These are phyloP conservation scores for Polyporus tsugae DNA, from an alignment of 1,284 basidiomycete genomes.

Conservation along the genomic window DNA sequence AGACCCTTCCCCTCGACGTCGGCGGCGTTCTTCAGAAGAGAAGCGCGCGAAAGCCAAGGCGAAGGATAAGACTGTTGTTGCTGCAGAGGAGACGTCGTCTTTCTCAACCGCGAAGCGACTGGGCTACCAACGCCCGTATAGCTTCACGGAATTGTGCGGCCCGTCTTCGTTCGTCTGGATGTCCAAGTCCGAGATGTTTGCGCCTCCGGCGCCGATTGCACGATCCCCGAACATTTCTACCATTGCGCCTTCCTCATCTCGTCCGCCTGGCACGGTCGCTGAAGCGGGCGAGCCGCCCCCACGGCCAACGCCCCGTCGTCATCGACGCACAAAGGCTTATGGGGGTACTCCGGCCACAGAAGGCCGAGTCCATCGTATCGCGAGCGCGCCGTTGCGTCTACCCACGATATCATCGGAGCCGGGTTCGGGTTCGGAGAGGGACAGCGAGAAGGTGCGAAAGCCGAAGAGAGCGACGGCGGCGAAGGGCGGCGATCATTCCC, in stretches of 20 bases:
- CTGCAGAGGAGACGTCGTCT: constrained; percentile 12
- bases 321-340: constrained; percentile 17
- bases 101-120: constrained; percentile 22
- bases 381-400: constrained; percentile 23
- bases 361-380: constrained; percentile 20
- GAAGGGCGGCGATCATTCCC: constrained; percentile 9
- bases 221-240: constrained; percentile 9
- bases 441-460: constrained; percentile 12
- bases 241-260: constrained; percentile 1
- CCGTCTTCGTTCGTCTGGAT: constrained; percentile 36
- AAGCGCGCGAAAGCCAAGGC: constrained; percentile 1
- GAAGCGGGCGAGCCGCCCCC: constrained; percentile 11
- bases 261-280: constrained; percentile 5
- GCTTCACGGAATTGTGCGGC: constrained; percentile 41
- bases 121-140: constrained; percentile 27
- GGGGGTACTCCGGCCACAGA: background rate
- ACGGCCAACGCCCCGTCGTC: background rate
- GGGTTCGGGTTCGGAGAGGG: constrained; percentile 13
- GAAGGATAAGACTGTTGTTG: constrained; percentile 1
- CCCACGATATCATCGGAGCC: constrained; percentile 12
- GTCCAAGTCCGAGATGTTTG: constrained; percentile 30
- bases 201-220: constrained; percentile 24
- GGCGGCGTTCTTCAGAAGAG: constrained; percentile 9
- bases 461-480: constrained; percentile 10
- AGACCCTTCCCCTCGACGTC: constrained; percentile 1